Base-by-base conservation (phyloP, 768 basidiomycete genomes). In the Pleurotus eryngii region DNA sequence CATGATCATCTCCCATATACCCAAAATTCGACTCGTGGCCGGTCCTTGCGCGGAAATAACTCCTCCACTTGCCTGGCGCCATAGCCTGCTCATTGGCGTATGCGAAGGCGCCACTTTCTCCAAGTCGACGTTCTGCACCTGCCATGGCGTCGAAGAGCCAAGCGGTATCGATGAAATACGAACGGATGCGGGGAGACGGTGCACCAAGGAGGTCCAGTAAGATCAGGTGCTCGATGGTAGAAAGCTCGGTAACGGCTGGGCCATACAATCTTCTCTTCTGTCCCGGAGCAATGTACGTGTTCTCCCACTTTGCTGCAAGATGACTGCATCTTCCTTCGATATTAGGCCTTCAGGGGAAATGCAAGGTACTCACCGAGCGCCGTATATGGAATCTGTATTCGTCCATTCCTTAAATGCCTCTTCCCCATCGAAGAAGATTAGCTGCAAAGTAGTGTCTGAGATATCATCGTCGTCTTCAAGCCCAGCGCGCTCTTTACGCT, bases 341-440 rank as follows among this genome's bases (percentile, higher is more conserved):
- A 56, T 17, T 47, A 56, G 14, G 22, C 17, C 55, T 26, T 53
- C n/a, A 49, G 46, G 35, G 40, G 24, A 37, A 57, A 56, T 20
- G 18, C 22, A 48, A 26, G 46, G 48, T n/a, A 60, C 72, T 56
- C 64, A 93, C 95, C 92, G 85, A 40, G 96, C 88, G n/a, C 96
- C 96, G 67, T 99, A 99, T 43, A 93, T 86, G 1, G 92, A 95
- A 71, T 99, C 96, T 2, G 81, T 84, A 27, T 78, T 81, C 2
- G 92, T 93, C 96, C 96, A 99, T 24, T 82, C 77, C 47, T 84
- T 78, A 71, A 96, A 98, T 0, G 97, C 97, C 71, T 98, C 97
- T 72, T 99, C 97, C 2, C 97, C 97, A 65, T 99, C 97, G 58
- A 99, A 96, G 68, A 98, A 96, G 8, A 99, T 79, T 7, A 98